Evolutionary conservation across 2,329 filamentous ascomycete species (phyloP).

Genomic region (Gyromitra esculenta): DNA sequence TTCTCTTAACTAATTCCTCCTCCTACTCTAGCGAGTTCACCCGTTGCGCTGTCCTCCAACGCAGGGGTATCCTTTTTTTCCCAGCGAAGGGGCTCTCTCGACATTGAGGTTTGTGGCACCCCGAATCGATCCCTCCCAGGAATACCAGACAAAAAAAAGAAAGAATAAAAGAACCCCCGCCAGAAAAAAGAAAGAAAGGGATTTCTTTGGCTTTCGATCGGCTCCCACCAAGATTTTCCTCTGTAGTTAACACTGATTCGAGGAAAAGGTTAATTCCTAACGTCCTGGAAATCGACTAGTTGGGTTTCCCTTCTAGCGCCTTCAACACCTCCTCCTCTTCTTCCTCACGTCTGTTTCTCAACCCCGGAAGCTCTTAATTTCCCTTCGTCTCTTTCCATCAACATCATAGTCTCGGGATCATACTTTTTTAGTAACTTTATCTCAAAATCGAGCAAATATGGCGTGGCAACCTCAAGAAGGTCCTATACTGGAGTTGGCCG

Average conservation of each 20-base stretch:
- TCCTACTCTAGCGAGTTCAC: constrained; percentile 49
- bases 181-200: constrained; percentile 19
- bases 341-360: constrained; percentile 7
- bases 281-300: constrained; percentile 18
- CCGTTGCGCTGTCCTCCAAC: constrained; percentile 52
- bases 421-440: constrained; percentile 20
- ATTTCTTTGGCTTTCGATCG: constrained; percentile 37
- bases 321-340: constrained; percentile 19
- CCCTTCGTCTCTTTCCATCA: constrained; percentile 16
- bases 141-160: constrained; percentile 35
- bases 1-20: constrained; percentile 44
- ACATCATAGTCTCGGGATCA: constrained; percentile 16
- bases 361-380: constrained; percentile 13
- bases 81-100: constrained; percentile 43
- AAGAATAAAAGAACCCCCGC: constrained; percentile 36
- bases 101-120: constrained; percentile 51
- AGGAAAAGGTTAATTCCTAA: constrained; percentile 40
- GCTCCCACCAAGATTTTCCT: constrained; percentile 25
- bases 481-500: constrained; percentile 86
- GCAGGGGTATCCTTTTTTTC: constrained; percentile 51
- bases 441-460: constrained; percentile 66
- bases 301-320: constrained; percentile 29
- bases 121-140: constrained; percentile 30
- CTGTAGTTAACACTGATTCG: constrained; percentile 30
- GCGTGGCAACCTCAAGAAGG: constrained; percentile 91